A percentile compares a stretch with the other conserved stretches of the same genome.
Conservation (phyloP, 306 rosid genomes). For the Pterocarpus santalinus region DNA sequence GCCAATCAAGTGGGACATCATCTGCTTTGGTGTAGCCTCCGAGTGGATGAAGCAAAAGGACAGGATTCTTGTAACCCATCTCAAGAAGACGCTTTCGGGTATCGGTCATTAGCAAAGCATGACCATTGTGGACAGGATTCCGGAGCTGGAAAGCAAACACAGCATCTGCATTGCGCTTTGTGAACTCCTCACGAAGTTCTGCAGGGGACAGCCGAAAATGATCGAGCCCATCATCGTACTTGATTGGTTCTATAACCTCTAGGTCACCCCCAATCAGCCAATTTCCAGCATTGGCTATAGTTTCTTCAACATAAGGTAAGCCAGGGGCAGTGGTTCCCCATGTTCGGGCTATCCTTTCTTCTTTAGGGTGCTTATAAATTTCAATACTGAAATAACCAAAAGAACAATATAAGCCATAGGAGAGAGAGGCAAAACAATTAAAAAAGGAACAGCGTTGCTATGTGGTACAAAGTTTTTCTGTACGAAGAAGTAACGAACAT, state of each 20-base stretch:
- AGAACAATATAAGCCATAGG: conserved; percentile 38
- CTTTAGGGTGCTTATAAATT: conserved; percentile 94
- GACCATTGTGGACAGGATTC: conserved; percentile 98
- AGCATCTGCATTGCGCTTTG: conserved; percentile 89
- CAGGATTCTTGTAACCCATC: conserved; percentile 96
- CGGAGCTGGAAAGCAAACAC: conserved; percentile 97
- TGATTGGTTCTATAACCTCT: conserved; percentile 88
- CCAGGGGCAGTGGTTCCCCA: conserved; percentile 97
- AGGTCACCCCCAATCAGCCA: conserved; percentile 99
- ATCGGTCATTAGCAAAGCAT: conserved; percentile 96
- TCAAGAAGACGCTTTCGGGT: conserved; percentile 94
- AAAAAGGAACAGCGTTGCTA: background rate
- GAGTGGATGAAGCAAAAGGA: conserved; percentile 94
- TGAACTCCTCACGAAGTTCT: conserved; percentile 85
- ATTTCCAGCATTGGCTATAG: conserved; percentile 82
- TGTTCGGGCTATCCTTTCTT: conserved; percentile 94
- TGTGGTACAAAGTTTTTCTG: too few species aligned
- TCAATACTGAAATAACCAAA: conserved; percentile 72
- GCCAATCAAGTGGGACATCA: conserved; percentile 96
- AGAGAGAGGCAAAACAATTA: conserved; percentile 4
- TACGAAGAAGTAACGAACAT: too few species aligned
- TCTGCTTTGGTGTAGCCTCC: conserved; percentile 99
- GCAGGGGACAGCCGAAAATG: conserved; percentile 92
- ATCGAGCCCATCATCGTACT: conserved; percentile 92
- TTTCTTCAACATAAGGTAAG: conserved; percentile 89